Evolutionary conservation across 768 basidiomycete genomes (phyloP).

Genomic region (Hericium coralloides): DNA sequence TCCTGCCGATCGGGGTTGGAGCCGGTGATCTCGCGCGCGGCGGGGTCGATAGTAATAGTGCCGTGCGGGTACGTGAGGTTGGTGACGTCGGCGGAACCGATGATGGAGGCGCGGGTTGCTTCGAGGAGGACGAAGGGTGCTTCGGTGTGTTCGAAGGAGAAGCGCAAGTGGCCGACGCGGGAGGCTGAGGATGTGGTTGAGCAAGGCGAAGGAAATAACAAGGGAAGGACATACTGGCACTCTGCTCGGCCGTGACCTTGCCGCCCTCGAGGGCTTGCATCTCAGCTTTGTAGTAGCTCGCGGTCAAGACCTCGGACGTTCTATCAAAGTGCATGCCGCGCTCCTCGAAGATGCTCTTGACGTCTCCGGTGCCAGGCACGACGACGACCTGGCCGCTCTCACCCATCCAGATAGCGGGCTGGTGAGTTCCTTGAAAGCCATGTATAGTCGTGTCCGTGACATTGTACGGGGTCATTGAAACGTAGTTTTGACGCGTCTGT

Average conservation of each 20-base stretch:
- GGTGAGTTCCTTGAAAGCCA: slow-evolving; percentile 74
- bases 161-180: slow-evolving; percentile 64
- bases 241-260: slow-evolving; percentile 46
- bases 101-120: slow-evolving; percentile 52
- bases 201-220: background rate
- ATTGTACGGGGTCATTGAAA: slow-evolving; percentile 66
- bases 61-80: slow-evolving; percentile 50
- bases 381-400: slow-evolving; percentile 60
- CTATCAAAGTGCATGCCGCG: slow-evolving; percentile 47
- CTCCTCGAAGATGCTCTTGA: slow-evolving; percentile 47
- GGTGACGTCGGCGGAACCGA: slow-evolving; percentile 39
- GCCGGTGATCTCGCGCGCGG: slow-evolving; percentile 45
- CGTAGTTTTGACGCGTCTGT: slow-evolving; percentile 69
- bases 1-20: slow-evolving; percentile 65
- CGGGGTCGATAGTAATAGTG: slow-evolving; percentile 34
- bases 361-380: slow-evolving; percentile 43
- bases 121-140: slow-evolving; percentile 58
- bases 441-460: slow-evolving; percentile 50
- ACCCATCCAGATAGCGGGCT: slow-evolving; percentile 88
- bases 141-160: slow-evolving; percentile 43
- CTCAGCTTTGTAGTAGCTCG: slow-evolving; percentile 49
- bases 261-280: slow-evolving; percentile 45
- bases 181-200: slow-evolving; percentile 38
- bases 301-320: slow-evolving; percentile 42
- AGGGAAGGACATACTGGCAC: slow-evolving; percentile 40